Base-by-base conservation (phyloP, 768 basidiomycete genomes). In the Boletales sp. region DNA sequence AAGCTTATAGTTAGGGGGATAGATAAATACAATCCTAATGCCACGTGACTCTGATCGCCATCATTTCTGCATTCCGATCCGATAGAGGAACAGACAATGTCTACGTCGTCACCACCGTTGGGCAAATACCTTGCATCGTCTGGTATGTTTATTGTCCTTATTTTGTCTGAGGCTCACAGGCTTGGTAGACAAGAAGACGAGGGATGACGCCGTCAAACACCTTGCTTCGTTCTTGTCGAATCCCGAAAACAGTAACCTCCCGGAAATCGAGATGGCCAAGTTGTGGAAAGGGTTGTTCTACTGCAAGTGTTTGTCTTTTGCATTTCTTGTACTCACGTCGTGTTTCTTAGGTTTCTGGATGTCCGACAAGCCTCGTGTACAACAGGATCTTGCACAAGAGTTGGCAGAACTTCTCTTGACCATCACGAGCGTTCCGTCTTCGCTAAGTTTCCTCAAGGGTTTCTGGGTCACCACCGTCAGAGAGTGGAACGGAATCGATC, bases 201-300 rank as follows among this genome's bases (percentile, higher is more conserved):
- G 95, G 51, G 95, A 99, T 71, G 90, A 86, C 63, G 95, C 95
- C 1, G 80, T 97, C 54, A 84, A 86, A 65, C 82, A 81, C 51
- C 77, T 98, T 9, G 74, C 85, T 0, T 67, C 74, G 5, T 95
- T 97, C 66, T 80, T 98, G 29, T 92, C 91, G 2, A 78, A 82
- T 58, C 74, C 78, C 40, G 66, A 67, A 9, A 73, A 74, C 50
- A 74, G 84, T 72, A 75, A 67, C 19, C 69, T 95, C 29, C 70
- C 86, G 14, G 81, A 86, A 49, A 51, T 74, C 27, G 94, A 97
- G 61, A 86, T 97, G 84, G 79, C 82, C 53, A 95, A 94, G 69
- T 68, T 98, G 29, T 98, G 95, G 95, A 97, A 99, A 67, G 95
- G 94, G 1, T 80, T 98, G 44, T 99, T 95, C 68, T 99, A 95